Evolutionary conservation across 768 basidiomycete species (phyloP), one percentile per base, ranked within the genome.

Genomic region (Tylopilus balloui): DNA sequence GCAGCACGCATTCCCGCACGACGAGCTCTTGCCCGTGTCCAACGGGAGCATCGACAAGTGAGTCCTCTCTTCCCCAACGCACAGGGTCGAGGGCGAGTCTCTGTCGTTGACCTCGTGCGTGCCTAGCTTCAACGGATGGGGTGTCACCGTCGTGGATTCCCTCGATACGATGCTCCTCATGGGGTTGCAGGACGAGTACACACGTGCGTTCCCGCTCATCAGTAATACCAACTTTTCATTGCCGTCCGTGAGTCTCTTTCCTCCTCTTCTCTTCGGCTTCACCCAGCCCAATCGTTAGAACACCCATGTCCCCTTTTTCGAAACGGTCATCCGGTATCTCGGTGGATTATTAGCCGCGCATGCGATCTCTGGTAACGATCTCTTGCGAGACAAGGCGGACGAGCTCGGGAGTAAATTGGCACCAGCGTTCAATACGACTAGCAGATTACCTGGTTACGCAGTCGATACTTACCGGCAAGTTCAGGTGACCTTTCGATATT

Each of bases 261-360:
- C 25, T 20, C 14, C n/a, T 17, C 6, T 12, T 21, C 12, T 21
- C 21, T 23, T 8, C 15, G 7, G 14, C 21, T 14, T 6, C 4
- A 15, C n/a, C 44, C 15, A 46, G 3, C 39, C 8, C n/a, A 1
- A 3, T 5, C 25, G 6, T 71, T 47, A 47, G 56, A 65, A 54
- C 67, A 55, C 42, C 70, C 63, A 13, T 14, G 67, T 64, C 1
- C 83, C 82, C 1, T 88, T 83, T 60, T 89, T 88, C 54, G 87
- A 94, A 71, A 93, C 90, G 0, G 80, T 85, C 23, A 95, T 95
- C 53, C 81, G 93, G 17, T 86, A 94, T 57, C 82, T 96, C 1
- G 93, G 92, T 3, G 93, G 93, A 3, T 67, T 94, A 6, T 75
- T 94, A 4, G 84, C 86, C 2, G 90, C 88, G 0, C 85, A 92